Base-by-base conservation (phyloP, 1,284 basidiomycete genomes). In the Neolentinus lepideus region DNA sequence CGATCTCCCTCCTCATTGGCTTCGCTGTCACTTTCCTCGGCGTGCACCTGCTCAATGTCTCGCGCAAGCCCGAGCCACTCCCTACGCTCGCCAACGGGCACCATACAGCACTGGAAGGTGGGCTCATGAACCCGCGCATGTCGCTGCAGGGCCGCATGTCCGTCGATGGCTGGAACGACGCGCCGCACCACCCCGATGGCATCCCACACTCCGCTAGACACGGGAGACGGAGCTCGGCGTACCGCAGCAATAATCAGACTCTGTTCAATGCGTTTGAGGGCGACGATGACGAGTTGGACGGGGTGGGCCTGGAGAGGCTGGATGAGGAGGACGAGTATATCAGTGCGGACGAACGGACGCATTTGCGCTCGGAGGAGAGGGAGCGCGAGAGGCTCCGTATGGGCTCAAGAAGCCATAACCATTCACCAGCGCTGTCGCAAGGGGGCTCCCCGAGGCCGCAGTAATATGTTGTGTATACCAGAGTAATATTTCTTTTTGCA, bases 21-120 rank as follows among this genome's bases (percentile, higher is more conserved):
- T 95, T 97, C 73, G 75, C 88, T 59, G 83, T 91, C 63, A 97
- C 92, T 54, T 97, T 96, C 75, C 81, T 95, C 62, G 94, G 94
- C 54, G 93, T 96, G 14, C 92, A 94, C 69, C 80, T 96, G 33
- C 83, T 96, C 63, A 94, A 95, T 71, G 73, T 92, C 59, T 93
- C 90, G 3, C 85, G 91, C 52, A 75, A 78, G 54, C 76, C 85
- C 1, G 83, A 88, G 46, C 69, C 71, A 31, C 73, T 76, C 6
- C 66, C 65, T 4, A 62, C 74, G 11, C 69, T 73, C 35, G 69
- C 75, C 57, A 70, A 78, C 63, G 75, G 75, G n/a, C n/a, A n/a
- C 50, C 56, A 47, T 31, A 71, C 77, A 16, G 67, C 81, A 2
- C 76, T 92, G 45, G 87, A 92, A 66, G 62, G 79, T n/a, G 90